Evolutionary conservation across 2,329 filamentous ascomycete genomes (phyloP).

Genomic region (Epichloe brachyelytri): DNA sequence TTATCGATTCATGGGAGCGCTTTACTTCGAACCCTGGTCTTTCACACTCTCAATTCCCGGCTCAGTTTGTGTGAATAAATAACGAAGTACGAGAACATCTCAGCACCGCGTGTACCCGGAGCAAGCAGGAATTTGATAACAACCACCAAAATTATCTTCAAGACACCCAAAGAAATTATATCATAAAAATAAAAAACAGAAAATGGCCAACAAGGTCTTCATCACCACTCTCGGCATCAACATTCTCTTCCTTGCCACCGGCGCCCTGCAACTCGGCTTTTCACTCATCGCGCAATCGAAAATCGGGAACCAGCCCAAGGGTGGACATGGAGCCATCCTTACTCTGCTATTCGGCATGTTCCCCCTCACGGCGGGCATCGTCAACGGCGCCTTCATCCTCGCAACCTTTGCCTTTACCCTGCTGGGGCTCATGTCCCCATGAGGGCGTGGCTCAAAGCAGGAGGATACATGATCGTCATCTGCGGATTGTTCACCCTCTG

Average conservation of each 20-base stretch:
- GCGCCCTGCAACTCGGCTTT: constrained; percentile 42
- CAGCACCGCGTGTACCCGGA: too few species aligned
- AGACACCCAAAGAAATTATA: too few species aligned
- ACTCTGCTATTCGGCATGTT: constrained; percentile 40
- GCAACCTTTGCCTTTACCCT: constrained; percentile 56
- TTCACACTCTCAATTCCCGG: too few species aligned
- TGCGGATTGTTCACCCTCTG: constrained; percentile 51
- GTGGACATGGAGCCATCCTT: constrained; percentile 36
- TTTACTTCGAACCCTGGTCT: too few species aligned
- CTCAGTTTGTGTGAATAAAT: too few species aligned
- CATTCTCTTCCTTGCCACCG: constrained; percentile 38
- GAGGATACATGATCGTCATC: constrained; percentile 50
- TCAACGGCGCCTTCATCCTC: constrained; percentile 61
- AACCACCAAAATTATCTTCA: too few species aligned
- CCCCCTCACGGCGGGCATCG: constrained; percentile 52
- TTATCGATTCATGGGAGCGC: too few species aligned
- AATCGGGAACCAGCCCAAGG: constrained; percentile 27
- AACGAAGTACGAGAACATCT: too few species aligned
- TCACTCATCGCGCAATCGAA: constrained; percentile 37
- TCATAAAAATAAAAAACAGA: neutral
- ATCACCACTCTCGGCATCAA: constrained; percentile 34
- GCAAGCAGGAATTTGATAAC: too few species aligned
- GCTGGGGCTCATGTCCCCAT: constrained; percentile 55
- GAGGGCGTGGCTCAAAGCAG: constrained; percentile 57
- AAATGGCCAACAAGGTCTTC: constrained; percentile 44